Evolutionary conservation across 129 eudicot genomes (phyloP), one percentile per base, ranked within the genome.

Genomic region (Sambucus nigra): DNA sequence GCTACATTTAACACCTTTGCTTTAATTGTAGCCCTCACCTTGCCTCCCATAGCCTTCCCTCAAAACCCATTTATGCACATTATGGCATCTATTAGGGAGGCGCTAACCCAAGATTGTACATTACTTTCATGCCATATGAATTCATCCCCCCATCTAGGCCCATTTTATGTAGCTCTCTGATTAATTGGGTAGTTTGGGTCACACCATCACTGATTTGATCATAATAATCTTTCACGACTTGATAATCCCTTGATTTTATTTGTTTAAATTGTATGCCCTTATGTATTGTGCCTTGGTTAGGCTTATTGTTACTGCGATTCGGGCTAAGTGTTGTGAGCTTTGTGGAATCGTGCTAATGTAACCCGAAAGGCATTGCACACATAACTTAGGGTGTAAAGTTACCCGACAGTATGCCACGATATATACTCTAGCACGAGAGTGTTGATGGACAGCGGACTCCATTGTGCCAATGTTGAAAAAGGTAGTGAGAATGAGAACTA

Each of bases 51-150:
- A 16, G 68, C 80, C n/a, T 29, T 55, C 45, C 76, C 83, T 2
- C 67, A 55, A 33, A 86, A 53, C 35, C 82, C 85, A 33, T 79
- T 80, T 0, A 82, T 11, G 42, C 96, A 87, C 9, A 47, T 40
- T 14, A 62, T 69, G 26, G 78, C 68, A 32, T 79, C 74, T 0
- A 94, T 76, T 8, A 79, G 57, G n/a, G 85, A 88, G 2, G 88
- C 76, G 55, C 96, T 76, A 23, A 80, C 64, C 96, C 96, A 87
- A 14, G 76, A 79, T 10, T 67, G 60, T 23, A 86, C 77, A 40
- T 86, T 86, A 53, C 77, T 76, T 40, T 72, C 78, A 15, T 79
- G 82, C 76, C 76, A 70, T 14, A 62, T 51, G 6, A 86, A 86
- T 7, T 81, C 41, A n/a, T 63, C 74, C 25, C 73, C 0, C 62